These are phyloP conservation scores for Vitis hybrid DNA, from an alignment of 177 flowering plant genomes.

Conservation along the genomic window DNA sequence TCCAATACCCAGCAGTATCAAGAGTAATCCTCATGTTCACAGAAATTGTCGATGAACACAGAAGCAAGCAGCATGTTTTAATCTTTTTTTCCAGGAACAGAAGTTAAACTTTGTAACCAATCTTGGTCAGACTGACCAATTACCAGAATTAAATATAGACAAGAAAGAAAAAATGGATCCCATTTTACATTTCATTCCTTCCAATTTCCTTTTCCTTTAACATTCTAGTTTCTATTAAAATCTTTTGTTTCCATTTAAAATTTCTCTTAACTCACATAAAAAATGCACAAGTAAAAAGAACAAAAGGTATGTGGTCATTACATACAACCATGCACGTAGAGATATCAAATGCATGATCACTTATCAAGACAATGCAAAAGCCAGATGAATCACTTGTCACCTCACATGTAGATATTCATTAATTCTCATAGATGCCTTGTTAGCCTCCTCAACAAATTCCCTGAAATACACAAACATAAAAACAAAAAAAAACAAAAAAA, in stretches of 20 bases:
- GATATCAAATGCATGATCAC: not conserved
- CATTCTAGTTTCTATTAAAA: not conserved
- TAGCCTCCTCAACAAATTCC: conserved; percentile 87
- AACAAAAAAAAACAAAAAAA: conserved; percentile 3
- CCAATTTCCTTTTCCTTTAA: not conserved
- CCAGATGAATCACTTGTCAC: conserved; percentile 36
- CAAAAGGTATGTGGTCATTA: not conserved
- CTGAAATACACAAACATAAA: conserved; percentile 30
- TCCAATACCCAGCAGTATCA: not conserved
- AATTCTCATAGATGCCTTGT: conserved; percentile 74
- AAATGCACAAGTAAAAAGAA: not conserved
- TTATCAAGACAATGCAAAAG: not conserved
- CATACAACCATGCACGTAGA: not conserved
- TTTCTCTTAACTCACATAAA: not conserved
- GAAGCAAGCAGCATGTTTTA: too few relatives aligned
- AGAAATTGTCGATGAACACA: not conserved
- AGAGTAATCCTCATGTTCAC: not conserved
- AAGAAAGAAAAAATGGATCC: too few relatives aligned
- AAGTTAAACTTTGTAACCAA: not conserved
- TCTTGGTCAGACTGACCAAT: not conserved
- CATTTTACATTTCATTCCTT: too few relatives aligned
- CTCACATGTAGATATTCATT: conserved; percentile 96
- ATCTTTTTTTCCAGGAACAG: too few relatives aligned
- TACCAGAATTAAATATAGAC: too few relatives aligned
- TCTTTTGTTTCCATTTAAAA: not conserved